A percentile compares a stretch with the other conserved stretches of the same genome.
Conservation (phyloP, 2,329 filamentous ascomycete genomes). For the Amphichorda felina region DNA sequence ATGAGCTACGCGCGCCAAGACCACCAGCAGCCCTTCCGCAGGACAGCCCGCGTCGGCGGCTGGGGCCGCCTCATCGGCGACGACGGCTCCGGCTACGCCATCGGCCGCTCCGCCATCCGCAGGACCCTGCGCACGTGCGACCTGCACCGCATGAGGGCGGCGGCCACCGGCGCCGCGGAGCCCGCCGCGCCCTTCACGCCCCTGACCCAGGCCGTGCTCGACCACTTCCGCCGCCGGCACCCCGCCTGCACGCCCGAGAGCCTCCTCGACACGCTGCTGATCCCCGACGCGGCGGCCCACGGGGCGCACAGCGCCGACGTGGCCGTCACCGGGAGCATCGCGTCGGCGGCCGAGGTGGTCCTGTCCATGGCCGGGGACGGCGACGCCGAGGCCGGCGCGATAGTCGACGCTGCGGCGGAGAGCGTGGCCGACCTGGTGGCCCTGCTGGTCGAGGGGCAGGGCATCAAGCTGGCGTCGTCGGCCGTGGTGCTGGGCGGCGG, state of each 20-base stretch:
- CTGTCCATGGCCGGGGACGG: constrained; percentile 5
- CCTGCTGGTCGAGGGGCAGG: constrained; percentile 6
- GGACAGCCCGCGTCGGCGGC: constrained; percentile 23
- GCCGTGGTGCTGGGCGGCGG: constrained; percentile 11
- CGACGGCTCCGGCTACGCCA: constrained; percentile 26
- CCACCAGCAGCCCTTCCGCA: constrained; percentile 8
- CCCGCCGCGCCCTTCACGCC: constrained; percentile 3
- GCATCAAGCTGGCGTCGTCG: constrained; percentile 6
- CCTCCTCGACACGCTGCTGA: constrained; percentile 9
- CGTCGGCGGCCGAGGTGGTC: constrained; percentile 8
- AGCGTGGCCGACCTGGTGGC: constrained; percentile 8
- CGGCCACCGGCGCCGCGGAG: neutral
- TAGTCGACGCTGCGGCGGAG: constrained; percentile 7
- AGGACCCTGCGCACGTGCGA: constrained; percentile 18
- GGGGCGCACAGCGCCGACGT: neutral
- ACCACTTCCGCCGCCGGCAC: constrained; percentile 7
- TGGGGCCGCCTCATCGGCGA: constrained; percentile 31
- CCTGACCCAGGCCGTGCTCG: constrained; percentile 7
- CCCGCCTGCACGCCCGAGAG: constrained; percentile 6
- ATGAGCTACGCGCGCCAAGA: constrained; percentile 19
- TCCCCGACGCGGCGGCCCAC: constrained; percentile 3
- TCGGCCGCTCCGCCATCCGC: constrained; percentile 22
- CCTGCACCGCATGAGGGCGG: constrained; percentile 5
- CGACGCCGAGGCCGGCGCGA: constrained; percentile 7
- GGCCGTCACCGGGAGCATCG: constrained; percentile 7